Base-by-base conservation (phyloP, 768 basidiomycete genomes). In the Psilocybe azurescens region DNA sequence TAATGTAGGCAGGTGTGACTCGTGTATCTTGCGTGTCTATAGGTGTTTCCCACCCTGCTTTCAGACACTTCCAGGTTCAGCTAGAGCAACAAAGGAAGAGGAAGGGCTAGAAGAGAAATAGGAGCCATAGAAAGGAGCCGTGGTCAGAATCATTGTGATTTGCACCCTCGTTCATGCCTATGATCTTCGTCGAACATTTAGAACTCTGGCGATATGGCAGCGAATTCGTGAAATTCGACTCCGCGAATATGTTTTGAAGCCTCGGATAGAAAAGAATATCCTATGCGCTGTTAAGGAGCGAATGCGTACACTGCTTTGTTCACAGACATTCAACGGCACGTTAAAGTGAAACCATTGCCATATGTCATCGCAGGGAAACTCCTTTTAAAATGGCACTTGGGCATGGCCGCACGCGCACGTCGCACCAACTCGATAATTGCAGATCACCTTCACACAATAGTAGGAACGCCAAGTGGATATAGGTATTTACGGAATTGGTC, bases 141-240 rank as follows among this genome's bases (percentile, higher is more conserved):
- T 38, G 32, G 39, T 56, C 18, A 11, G n/a, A 41, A 55, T 60
- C 49, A 36, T 44, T 47, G 59, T 33, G 29, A 59, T 60, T 60
- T 55, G 59, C 39, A 64, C 63, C 63, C 63, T 61, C 56, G 52
- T 53, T 61, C 41, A 2, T 30, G 32, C 11, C 47, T 29, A 32
- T 30, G 39, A 38, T 49, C 44, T 16, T 52, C 24, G 14, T 44
- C 4, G 41, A 44, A 16, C 41, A 1, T n/a, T 13, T 33, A 4
- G 41, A 44, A 44, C 14, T 5, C 41, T 13, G 5, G 14, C 1
- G 11, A 7, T 44, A 13, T 44, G 14, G 41, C 41, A 44, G 5
- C 41, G 41, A 44, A 44, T 13, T 44, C 41, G 1, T n/a, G 38
- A 44, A 16, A 44, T n/a, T 44, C 6, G 41, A 13, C 14, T 44